These are phyloP conservation scores for Yueomyces sinensis DNA, from an alignment of 805 yeast genomes.

Conservation along the genomic window DNA sequence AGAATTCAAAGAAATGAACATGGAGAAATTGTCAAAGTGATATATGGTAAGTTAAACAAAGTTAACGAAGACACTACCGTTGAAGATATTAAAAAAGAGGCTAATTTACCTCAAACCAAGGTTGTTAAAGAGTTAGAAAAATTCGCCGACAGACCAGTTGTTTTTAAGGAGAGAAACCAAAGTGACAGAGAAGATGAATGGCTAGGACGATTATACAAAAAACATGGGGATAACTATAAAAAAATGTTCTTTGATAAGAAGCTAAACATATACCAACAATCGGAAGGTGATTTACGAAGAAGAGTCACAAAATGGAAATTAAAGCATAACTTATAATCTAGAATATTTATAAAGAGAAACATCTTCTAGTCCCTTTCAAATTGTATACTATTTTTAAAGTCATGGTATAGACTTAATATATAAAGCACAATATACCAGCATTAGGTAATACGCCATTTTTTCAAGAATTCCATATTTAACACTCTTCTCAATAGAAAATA, in stretches of 20 bases:
- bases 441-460: too few relatives aligned
- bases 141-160: constrained; percentile 31
- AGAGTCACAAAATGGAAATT: constrained; percentile 63
- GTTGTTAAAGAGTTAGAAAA: constrained; percentile 62
- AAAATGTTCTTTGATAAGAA: constrained; percentile 90
- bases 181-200: constrained; percentile 67
- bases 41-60: constrained; percentile 52
- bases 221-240: constrained; percentile 78
- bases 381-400: too few relatives aligned
- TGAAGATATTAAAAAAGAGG: constrained; percentile 17
- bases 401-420: too few relatives aligned
- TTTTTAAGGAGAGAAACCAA: constrained; percentile 39
- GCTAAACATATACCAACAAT: constrained; percentile 69
- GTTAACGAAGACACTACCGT: constrained; percentile 24
- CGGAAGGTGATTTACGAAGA: constrained; percentile 70
- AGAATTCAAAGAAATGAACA: constrained; percentile 56
- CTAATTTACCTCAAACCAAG: constrained; percentile 28
- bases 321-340: constrained; percentile 25
- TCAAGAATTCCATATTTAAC: too few relatives aligned
- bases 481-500: too few relatives aligned
- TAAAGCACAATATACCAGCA: too few relatives aligned
- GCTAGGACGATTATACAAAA: constrained; percentile 48
- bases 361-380: too few relatives aligned
- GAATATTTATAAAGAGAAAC: too few relatives aligned
- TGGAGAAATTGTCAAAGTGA: constrained; percentile 52